Percentiles rank a stretch among this genome's conserved stretches.
phyloP scores from a whole-genome alignment of 495 filamentous ascomycete species.

The Aspergillus ellipticus region DNA sequence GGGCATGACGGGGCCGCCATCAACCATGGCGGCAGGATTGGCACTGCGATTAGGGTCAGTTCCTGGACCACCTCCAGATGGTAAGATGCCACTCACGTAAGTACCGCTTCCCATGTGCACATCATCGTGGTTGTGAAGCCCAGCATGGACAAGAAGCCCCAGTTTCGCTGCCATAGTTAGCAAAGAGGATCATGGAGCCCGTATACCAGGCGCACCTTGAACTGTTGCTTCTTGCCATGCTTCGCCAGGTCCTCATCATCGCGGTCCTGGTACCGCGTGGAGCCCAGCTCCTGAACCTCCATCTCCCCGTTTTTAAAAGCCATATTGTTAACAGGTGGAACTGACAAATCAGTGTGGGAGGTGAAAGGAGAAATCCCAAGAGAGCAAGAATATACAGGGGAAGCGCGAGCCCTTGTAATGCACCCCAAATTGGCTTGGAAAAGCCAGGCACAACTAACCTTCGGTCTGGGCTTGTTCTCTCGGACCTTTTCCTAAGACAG shows the following conservation, averaged over 20 bases:
- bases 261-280: not conserved
- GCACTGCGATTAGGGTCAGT: conserved; percentile 12
- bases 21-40: not conserved
- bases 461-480: too few relatives aligned
- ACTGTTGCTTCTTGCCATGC: not conserved
- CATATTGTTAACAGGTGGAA: not conserved
- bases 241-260: not conserved
- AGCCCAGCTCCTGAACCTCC: not conserved
- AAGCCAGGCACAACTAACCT: too few relatives aligned
- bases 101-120: conserved; percentile 44
- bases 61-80: not conserved
- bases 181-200: not conserved
- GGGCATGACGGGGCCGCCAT: not conserved
- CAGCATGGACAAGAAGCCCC: conserved; percentile 44
- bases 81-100: conserved; percentile 15
- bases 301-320: not conserved
- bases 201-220: not conserved
- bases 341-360: too few relatives aligned
- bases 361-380: not conserved
- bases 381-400: too few relatives aligned
- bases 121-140: conserved; percentile 44
- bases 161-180: conserved; percentile 29
- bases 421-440: too few relatives aligned
- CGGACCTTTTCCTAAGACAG: too few relatives aligned
- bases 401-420: too few relatives aligned